Conservation (phyloP, 2,329 filamentous ascomycete genomes). For the Pestalotiopsis sp. region DNA sequence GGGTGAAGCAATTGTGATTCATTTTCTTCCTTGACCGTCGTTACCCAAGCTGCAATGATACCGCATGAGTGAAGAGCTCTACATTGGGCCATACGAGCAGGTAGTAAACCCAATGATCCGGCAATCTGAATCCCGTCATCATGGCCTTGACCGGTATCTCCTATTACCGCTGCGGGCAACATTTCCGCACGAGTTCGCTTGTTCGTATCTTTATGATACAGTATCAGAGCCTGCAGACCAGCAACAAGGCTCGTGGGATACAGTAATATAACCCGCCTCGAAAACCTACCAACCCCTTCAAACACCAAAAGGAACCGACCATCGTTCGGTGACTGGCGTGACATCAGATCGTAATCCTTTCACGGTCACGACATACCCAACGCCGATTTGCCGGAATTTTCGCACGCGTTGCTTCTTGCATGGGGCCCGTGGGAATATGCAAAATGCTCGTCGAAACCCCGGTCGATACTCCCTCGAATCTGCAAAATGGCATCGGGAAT, state of each 20-base stretch:
- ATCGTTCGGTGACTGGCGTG: not conserved
- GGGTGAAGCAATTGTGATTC: not conserved
- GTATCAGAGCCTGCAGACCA: not conserved
- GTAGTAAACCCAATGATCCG: not conserved
- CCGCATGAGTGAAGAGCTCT: not conserved
- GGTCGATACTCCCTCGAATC: not conserved
- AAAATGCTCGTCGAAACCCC: not conserved
- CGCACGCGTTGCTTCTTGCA: not conserved
- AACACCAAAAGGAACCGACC: not conserved
- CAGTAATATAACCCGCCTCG: not conserved
- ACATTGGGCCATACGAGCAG: not conserved
- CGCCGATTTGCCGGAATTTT: not conserved
- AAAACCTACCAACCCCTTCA: not conserved
- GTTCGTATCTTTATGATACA: not conserved
- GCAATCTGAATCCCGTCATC: not conserved
- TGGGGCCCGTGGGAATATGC: not conserved
- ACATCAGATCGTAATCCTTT: not conserved
- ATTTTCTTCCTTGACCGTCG: not conserved
- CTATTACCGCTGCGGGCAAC: not conserved
- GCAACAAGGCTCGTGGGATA: not conserved
- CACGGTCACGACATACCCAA: not conserved
- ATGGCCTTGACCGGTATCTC: no score
- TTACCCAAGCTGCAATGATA: not conserved
- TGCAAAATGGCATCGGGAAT: not conserved
- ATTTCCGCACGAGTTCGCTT: not conserved